Evolutionary conservation across 1,139 yeast genomes (phyloP).

Genomic region (Lodderomyces metapsilosis): DNA sequence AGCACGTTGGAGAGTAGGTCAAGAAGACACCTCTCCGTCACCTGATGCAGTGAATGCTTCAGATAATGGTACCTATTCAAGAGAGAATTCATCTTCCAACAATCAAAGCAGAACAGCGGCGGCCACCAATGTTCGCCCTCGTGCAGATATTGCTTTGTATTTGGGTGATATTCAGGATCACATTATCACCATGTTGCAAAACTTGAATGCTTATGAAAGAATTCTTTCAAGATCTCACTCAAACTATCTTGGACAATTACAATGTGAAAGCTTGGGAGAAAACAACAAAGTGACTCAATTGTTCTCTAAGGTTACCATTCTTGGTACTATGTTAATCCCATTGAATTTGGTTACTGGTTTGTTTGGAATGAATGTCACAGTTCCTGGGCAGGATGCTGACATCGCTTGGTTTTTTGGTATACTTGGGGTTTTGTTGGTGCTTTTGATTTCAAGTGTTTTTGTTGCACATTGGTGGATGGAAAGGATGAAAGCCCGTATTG

Average conservation of each 20-base stretch:
- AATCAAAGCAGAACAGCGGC: too few species aligned
- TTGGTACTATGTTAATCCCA: slow-evolving; percentile 91
- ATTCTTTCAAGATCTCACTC: slow-evolving; percentile 90
- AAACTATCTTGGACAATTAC: slow-evolving; percentile 89
- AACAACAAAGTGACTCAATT: slow-evolving; percentile 83
- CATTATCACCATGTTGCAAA: slow-evolving; percentile 93
- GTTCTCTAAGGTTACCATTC: slow-evolving; percentile 81
- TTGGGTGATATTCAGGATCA: slow-evolving; percentile 98
- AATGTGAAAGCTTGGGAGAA: slow-evolving; percentile 85
- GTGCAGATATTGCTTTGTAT: slow-evolving; percentile 83
- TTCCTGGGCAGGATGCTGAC: slow-evolving; percentile 63
- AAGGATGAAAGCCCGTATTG: slow-evolving; percentile 16
- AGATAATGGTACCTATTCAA: neutral
- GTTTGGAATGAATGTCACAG: slow-evolving; percentile 92
- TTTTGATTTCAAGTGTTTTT: slow-evolving; percentile 28
- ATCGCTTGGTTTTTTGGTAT: slow-evolving; percentile 38
- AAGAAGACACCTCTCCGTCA: neutral
- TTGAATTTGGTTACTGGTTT: slow-evolving; percentile 87
- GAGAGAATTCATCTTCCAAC: neutral
- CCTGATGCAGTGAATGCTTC: neutral
- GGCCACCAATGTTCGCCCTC: slow-evolving; percentile 52
- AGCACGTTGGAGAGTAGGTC: slow-evolving; percentile 7
- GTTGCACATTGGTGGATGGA: slow-evolving; percentile 40
- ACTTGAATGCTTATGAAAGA: slow-evolving; percentile 84
- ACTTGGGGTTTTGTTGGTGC: slow-evolving; percentile 34